These are phyloP conservation scores for Chaetomiaceae sp. DNA, from an alignment of 2,329 filamentous ascomycete species.

Conservation along the genomic window DNA sequence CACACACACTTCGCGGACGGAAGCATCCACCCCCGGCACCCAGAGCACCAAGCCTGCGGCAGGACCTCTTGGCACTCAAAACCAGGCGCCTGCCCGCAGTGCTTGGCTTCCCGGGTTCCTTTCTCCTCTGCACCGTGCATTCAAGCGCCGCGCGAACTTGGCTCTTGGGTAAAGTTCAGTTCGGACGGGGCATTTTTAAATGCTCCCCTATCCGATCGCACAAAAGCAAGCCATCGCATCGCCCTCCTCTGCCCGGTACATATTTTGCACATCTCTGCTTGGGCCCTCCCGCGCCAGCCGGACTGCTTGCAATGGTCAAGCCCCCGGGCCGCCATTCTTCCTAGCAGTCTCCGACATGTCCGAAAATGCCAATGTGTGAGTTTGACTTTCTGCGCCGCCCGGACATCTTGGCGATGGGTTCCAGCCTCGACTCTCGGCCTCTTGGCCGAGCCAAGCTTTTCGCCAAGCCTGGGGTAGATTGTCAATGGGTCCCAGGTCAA, in stretches of 20 bases:
- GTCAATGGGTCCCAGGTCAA: no score
- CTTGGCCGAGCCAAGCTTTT: slow-evolving; percentile 28
- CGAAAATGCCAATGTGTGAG: slow-evolving; percentile 28
- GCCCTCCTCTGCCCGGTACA: no score
- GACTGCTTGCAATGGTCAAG: slow-evolving; percentile 16
- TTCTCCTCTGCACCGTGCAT: slow-evolving; percentile 13
- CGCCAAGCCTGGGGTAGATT: slow-evolving; percentile 25
- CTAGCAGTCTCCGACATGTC: slow-evolving; percentile 16
- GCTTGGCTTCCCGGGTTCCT: slow-evolving; percentile 16
- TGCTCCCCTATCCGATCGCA: no score
- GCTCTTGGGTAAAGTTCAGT: no score
- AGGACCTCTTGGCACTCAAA: slow-evolving; percentile 25
- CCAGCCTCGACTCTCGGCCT: slow-evolving; percentile 10
- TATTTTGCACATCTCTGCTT: no score
- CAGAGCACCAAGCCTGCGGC: slow-evolving; percentile 7
- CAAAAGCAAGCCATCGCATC: no score
- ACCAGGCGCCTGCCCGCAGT: slow-evolving; percentile 16
- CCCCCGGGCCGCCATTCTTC: slow-evolving; percentile 7
- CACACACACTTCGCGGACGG: no score
- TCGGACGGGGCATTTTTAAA: not conserved
- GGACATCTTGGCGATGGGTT: slow-evolving; percentile 17
- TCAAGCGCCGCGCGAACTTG: not conserved
- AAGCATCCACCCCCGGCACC: slow-evolving; percentile 3
- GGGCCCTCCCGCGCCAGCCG: slow-evolving; percentile 1
- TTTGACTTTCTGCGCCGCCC: slow-evolving; percentile 2